A percentile compares a stretch with the other conserved stretches of the same genome.
Evolutionary conservation across 352 stramenopile genomes (phyloP).

Genomic region (Pythium dissimile): DNA sequence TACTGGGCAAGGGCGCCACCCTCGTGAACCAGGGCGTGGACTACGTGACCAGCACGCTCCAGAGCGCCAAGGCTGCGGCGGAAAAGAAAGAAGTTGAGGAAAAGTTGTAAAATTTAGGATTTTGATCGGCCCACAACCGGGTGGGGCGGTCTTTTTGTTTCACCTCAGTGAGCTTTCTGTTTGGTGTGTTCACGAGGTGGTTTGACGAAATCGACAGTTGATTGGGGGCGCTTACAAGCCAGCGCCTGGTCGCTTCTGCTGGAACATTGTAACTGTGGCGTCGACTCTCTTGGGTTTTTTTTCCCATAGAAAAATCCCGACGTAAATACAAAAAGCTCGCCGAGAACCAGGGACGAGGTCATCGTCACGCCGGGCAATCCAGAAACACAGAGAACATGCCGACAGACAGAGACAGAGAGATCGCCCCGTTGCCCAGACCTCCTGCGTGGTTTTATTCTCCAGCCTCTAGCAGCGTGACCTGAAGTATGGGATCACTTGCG

Average conservation of each 20-base stretch:
- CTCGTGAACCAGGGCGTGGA: constrained; percentile 47
- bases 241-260: constrained; percentile 6
- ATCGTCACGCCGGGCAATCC: not conserved
- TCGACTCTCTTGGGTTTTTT: not conserved
- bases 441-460: too few species aligned
- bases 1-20: constrained; percentile 46
- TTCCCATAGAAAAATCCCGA: constrained; percentile 10
- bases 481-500: constrained; percentile 7
- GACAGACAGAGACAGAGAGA: not conserved
- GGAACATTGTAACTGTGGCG: not conserved
- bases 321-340: not conserved
- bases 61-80: constrained; percentile 61
- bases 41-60: constrained; percentile 58
- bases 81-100: too few species aligned
- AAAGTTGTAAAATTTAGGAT: not conserved
- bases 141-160: not conserved
- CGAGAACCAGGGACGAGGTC: constrained; percentile 2
- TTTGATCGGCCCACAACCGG: not conserved
- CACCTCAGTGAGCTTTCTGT: too few species aligned
- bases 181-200: too few species aligned
- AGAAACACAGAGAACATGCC: not conserved
- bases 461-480: too few species aligned
- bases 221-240: too few species aligned
- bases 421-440: constrained; percentile 1
- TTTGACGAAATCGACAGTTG: too few species aligned